phyloP scores from a whole-genome alignment of 768 basidiomycete species.

The Roridomyces roridus region DNA sequence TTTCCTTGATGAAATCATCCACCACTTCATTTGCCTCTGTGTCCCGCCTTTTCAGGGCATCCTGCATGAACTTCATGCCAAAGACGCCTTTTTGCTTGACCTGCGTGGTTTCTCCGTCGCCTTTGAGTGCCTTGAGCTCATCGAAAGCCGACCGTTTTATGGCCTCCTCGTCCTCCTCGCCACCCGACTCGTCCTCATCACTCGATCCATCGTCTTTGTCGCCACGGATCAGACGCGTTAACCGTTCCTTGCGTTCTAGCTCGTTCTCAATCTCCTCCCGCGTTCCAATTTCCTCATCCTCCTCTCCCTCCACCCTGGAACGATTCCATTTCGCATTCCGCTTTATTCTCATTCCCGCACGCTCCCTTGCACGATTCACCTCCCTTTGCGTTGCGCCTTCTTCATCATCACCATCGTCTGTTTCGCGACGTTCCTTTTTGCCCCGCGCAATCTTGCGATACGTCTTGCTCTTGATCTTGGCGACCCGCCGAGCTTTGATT shows the following conservation, averaged over 20 bases:
- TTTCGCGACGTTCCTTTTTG: conserved; percentile 61
- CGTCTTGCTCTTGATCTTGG: conserved; percentile 96
- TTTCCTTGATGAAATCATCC: conserved; percentile 76
- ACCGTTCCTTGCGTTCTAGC: conserved; percentile 80
- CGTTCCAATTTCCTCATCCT: conserved; percentile 49
- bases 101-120: conserved; percentile 29
- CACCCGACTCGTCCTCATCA: conserved; percentile 56
- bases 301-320: conserved; percentile 65
- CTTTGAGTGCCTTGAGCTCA: conserved; percentile 65
- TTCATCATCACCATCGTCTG: conserved; percentile 52
- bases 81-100: conserved; percentile 75
- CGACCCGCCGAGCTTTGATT: conserved; percentile 84
- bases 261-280: conserved; percentile 81
- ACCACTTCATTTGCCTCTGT: conserved; percentile 62
- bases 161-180: conserved; percentile 50
- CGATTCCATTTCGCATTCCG: conserved; percentile 89
- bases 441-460: conserved; percentile 87
- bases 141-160: conserved; percentile 79
- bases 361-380: conserved; percentile 80
- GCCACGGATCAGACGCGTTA: conserved; percentile 79
- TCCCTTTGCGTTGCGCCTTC: conserved; percentile 75
- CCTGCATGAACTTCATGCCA: conserved; percentile 99
- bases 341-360: conserved; percentile 90
- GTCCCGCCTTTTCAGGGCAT: conserved; percentile 77
- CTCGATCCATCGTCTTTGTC: conserved; percentile 34